Evolutionary conservation across 2,329 filamentous ascomycete species (phyloP), one percentile per base, ranked within the genome.

Genomic region (Exophiala sp.): DNA sequence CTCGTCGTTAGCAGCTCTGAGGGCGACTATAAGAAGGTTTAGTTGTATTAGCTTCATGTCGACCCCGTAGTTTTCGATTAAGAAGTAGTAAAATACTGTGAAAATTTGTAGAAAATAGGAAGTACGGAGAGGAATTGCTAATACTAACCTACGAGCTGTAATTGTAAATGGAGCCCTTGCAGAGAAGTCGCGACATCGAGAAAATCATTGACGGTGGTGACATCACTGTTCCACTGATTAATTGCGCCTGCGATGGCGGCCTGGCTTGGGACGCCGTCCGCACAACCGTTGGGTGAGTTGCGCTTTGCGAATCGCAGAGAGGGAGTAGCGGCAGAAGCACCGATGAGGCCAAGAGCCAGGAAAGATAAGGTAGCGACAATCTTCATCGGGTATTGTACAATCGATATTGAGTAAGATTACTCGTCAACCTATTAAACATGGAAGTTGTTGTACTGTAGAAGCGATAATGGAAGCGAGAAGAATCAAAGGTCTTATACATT

Each of bases 251-350:
- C 30, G 14, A 50, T 34, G 23, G 14, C 51, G 5, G n/a, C 27
- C 8, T n/a, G 27, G 18, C 46, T 34, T 7, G 51, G 46, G 38
- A 39, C 46, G 16, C 21, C 38, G 14, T 21, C 50, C 6, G 6
- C 10, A 21, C 50, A 53, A 16, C 46, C 46, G 27, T 46, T 42
- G 27, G 50, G 46, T 19, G 27, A 35, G 38, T 39, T 30, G 29
- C 50, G 50, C 29, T 49, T 53, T 8, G 45, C 50, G 46, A 48
- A 53, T 30, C 50, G 22, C 13, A 49, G 50, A 13, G 34, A 37
- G 14, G 50, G 27, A 10, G 45, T 24, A 10, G 46, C 50, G 16
- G 37, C 46, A 11, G 50, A 46, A 13, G 41, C 41, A 18, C 40
- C 30, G 42, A 53, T 22, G n/a, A n/a, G n/a, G n/a, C n/a, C n/a